Evolutionary conservation across 371 early-diverging fungal genomes (phyloP), one percentile per base, ranked within the genome.

Genomic region (Globomyces sp.): DNA sequence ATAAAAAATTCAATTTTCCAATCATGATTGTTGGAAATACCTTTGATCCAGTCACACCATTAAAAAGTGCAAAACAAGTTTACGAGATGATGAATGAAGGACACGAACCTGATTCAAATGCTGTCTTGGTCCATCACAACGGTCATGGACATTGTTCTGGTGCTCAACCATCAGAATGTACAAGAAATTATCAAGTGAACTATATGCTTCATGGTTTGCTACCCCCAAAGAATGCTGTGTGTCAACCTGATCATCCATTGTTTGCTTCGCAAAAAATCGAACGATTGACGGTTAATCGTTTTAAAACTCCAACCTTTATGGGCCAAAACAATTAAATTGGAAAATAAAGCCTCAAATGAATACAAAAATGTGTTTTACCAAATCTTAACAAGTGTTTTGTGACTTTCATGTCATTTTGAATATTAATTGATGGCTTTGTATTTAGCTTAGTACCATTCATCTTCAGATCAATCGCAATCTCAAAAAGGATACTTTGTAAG

Each of bases 41-140:
- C 8, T 40, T 64, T 24, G 64, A 64, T 41, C 64, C 64, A 4
- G 64, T 64, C 4, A 64, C 64, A 13, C 64, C 64, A 1, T 52
- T 40, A 6, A 10, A 4, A 11, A 37, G 57, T 64, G 64, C 64
- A 2, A 11, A 39, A 8, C 4, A 24, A 2, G 40, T 42, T 4
- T 10, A 3, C 6, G 10, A 51, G 24, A 3, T 64, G 24, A 64
- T 64, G 64, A 53, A 64, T 13, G 9, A 10, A 9, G 41, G 41
- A 50, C 61, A 63, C 37, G 68, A 69, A 58, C 4, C 11, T 40
- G 40, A 24, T 4, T 10, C 5, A 10, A 50, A 64, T 13, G 58
- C 64, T 10, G 36, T 64, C 10, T n/a, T 64, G 57, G n/a, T 64
- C 9, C 49, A 36, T 24, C 53, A 64, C 37, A 53, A 51, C 24